Evolutionary conservation across 2,329 filamentous ascomycete species (phyloP), one percentile per base, ranked within the genome.

Genomic region (Penicillium sp.): DNA sequence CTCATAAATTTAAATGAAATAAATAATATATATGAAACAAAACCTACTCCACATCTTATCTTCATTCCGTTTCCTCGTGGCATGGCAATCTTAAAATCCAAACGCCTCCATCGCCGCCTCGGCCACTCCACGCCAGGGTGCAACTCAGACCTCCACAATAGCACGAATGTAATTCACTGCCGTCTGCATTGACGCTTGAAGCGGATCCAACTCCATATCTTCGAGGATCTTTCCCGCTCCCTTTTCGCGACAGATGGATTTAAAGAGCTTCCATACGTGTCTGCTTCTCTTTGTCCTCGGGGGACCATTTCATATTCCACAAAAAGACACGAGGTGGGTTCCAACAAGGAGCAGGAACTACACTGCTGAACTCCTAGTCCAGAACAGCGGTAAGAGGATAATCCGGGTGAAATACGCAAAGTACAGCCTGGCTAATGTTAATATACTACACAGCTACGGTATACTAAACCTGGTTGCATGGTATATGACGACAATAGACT

Each of bases 151-250:
- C 43, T 72, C 70, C 3, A 69, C 63, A 53, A 74, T 67, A 6
- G 67, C 69, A 23, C 70, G 60, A 36, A 70, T 55, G 52, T 67
- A 65, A 43, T 64, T 63, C n/a, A 66, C 56, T 2, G 65, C 70
- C 11, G 55, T 60, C 59, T 72, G 70, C 62, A 73, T 70, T 6
- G 25, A 50, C 51, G 70, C 63, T 40, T 69, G 68, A 40, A 52
- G 10, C 44, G 48, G 36, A 33, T 44, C 63, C 19, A 59, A 38
- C 21, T 52, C 15, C 19, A 11, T 52, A n/a, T 38, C 15, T 53
- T 58, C 58, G 5, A 61, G 44, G 25, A 65, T 52, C 46, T 66
- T n/a, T 7, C 44, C 48, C 1, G 55, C 46, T 2, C 61, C 67
- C n/a, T 60, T 60, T 33, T 62, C 55, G 36, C 45, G 25, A n/a